phyloP scores from a whole-genome alignment of 129 eudicot species.

The Lactuca saligna region DNA sequence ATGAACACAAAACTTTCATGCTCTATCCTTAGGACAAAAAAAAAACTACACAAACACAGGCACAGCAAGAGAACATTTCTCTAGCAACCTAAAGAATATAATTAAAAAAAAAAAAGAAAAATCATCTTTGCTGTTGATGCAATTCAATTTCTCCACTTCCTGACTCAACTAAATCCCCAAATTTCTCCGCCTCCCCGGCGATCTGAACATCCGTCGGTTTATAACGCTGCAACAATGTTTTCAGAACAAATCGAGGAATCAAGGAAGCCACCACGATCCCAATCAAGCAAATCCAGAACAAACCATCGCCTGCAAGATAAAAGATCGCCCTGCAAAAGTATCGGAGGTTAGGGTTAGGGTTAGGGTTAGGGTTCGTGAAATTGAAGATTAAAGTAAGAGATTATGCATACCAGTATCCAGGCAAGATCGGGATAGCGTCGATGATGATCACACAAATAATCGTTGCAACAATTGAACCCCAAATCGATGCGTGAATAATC shows the following conservation, averaged over 20 bases:
- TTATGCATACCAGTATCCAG: constrained; percentile 78
- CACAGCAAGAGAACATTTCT: constrained; percentile 13
- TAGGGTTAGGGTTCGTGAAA: not conserved
- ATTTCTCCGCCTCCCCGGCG: constrained; percentile 72
- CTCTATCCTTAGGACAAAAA: constrained; percentile 29
- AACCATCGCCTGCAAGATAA: constrained; percentile 42
- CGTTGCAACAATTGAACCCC: constrained; percentile 83
- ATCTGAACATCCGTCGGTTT: constrained; percentile 73
- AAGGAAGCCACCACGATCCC: constrained; percentile 52
- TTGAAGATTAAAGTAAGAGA: constrained; percentile 16
- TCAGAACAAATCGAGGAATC: constrained; percentile 72
- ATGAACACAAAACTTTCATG: constrained; percentile 27
- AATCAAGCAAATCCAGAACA: constrained; percentile 72
- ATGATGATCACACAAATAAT: constrained; percentile 72
- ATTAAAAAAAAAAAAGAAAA: constrained; percentile 14
- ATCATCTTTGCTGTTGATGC: constrained; percentile 42
- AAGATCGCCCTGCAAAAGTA: constrained; percentile 79
- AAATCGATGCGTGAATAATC: constrained; percentile 77
- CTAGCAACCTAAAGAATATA: constrained; percentile 43
- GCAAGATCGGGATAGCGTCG: constrained; percentile 58
- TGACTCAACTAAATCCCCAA: constrained; percentile 36
- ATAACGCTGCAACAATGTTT: constrained; percentile 42
- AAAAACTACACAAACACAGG: constrained; percentile 23
- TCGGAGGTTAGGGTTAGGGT: not conserved
- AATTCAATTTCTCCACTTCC: constrained; percentile 57